Evolutionary conservation across 2,329 filamentous ascomycete genomes (phyloP).

Genomic region (Fusarium sp.): DNA sequence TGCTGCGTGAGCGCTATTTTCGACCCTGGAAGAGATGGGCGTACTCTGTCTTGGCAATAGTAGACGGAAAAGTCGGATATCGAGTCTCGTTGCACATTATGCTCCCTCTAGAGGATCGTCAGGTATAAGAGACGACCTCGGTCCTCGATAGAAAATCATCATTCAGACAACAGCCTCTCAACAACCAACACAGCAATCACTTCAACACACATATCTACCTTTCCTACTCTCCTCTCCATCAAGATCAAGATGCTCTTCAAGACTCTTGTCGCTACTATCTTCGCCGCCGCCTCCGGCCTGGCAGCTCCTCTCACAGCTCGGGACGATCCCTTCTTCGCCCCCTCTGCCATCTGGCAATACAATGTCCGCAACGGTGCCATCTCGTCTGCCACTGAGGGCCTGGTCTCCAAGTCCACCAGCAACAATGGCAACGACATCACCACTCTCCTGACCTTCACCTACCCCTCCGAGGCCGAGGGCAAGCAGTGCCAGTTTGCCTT

Average conservation of each 20-base stretch:
- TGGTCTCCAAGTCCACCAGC: slow-evolving; percentile 35
- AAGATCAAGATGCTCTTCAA: slow-evolving; percentile 39
- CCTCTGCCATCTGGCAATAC: slow-evolving; percentile 40
- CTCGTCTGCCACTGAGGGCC: slow-evolving; percentile 11
- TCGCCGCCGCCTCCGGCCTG: slow-evolving; percentile 34
- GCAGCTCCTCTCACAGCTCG: slow-evolving; percentile 35
- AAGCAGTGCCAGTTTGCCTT: slow-evolving; percentile 45
- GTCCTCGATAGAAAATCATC: not conserved
- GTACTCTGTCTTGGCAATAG: not conserved
- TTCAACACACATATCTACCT: not conserved
- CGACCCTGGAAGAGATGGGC: not conserved
- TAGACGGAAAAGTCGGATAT: not conserved
- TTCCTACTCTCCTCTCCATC: not conserved
- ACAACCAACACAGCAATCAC: not conserved
- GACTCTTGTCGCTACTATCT: slow-evolving; percentile 29
- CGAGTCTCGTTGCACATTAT: not conserved
- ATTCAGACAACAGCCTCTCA: not conserved
- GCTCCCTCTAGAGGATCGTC: not conserved
- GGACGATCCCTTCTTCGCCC: slow-evolving; percentile 30
- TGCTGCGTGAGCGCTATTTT: slow-evolving; percentile 18
- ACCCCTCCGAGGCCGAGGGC: slow-evolving; percentile 34
- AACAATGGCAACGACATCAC: slow-evolving; percentile 45
- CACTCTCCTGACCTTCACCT: slow-evolving; percentile 46
- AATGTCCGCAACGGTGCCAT: slow-evolving; percentile 41
- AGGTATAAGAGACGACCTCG: slow-evolving; percentile 6